Base-by-base conservation (phyloP, 192 early-diverging fungal genomes). In the Backusella circina region DNA sequence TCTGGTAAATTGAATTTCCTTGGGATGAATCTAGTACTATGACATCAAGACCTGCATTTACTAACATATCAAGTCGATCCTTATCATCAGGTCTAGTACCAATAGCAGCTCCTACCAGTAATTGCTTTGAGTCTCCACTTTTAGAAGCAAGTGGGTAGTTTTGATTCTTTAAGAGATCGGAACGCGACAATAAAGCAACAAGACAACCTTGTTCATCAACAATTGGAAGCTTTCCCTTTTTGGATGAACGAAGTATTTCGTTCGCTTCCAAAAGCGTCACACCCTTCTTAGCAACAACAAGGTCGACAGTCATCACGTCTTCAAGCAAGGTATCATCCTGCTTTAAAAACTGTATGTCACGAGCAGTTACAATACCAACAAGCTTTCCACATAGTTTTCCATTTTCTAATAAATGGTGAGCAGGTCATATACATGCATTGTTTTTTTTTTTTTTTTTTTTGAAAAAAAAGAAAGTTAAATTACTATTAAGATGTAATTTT, bases 151-250 rank as follows among this genome's bases (percentile, higher is more conserved):
- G 87, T 32, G 97, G 97, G 84, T 92, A 98, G 86, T 96, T 95
- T 77, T 94, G 89, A 86, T 96, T 96, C 90, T 99, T 99, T 81
- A 98, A 90, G 78, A 99, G 86, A 87, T 99, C 97, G 30, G 95
- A 96, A 71, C 96, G 94, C 23, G 96, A 89, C 21, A 99, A 88
- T 75, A 99, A 88, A 36, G 97, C 93, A 28, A 95, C 94, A 39
- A 99, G 90, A 83, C 90, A 87, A 67, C 91, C 92, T 13, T 92
- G 44, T 28, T 82, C 83, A 82, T 99, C 94, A 69, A 99, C 92
- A 69, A 99, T 97, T 32, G 95, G 96, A 61, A 99, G 89, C 86
- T 99, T 99, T 76, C 97, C 97, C 86, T 98, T 98, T 86, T 94
- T 93, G 78, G 95, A 97, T 36, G 87, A 85, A 64, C 91, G 86